These are phyloP conservation scores for Yamagishiella unicocca DNA, from an alignment of 139 green algal genomes.

Conservation along the genomic window DNA sequence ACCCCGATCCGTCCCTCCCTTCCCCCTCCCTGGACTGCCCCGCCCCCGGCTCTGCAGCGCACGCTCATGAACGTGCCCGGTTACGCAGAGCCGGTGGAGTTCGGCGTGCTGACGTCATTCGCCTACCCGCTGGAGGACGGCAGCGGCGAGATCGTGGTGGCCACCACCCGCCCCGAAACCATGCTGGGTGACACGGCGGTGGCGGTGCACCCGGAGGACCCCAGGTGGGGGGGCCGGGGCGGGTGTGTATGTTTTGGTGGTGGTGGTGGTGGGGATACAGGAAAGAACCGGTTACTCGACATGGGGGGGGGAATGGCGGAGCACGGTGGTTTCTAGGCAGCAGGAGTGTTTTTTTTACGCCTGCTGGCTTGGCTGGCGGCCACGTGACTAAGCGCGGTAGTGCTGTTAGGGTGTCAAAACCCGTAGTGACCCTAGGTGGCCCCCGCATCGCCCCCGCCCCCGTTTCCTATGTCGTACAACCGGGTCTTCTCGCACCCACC, in stretches of 20 bases:
- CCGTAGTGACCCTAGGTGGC: too few relatives aligned
- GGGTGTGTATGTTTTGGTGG: background rate
- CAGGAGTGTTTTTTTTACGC: too few relatives aligned
- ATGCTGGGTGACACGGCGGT: constrained; percentile 98
- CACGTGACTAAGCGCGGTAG: too few relatives aligned
- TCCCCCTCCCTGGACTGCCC: background rate
- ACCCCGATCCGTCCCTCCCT: background rate
- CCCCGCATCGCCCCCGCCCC: too few relatives aligned
- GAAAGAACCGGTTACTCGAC: too few relatives aligned
- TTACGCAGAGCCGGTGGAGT: constrained; percentile 91
- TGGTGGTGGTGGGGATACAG: too few relatives aligned
- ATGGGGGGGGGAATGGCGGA: too few relatives aligned
- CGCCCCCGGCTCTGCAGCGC: constrained; percentile 52
- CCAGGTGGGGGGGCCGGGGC: background rate
- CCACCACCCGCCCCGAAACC: constrained; percentile 97
- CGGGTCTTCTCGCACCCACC: too few relatives aligned
- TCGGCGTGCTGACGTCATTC: constrained; percentile 96
- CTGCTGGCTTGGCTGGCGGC: too few relatives aligned
- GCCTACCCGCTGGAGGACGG: constrained; percentile 83
- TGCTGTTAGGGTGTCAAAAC: too few relatives aligned
- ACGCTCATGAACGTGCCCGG: constrained; percentile 81
- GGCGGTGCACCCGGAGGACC: constrained; percentile 95
- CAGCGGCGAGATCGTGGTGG: constrained; percentile 79
- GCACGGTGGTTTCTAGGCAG: too few relatives aligned
- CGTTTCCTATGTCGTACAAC: too few relatives aligned